phyloP scores from a whole-genome alignment of 75 land plant genomes.

The Sequoiadendron giganteum region DNA sequence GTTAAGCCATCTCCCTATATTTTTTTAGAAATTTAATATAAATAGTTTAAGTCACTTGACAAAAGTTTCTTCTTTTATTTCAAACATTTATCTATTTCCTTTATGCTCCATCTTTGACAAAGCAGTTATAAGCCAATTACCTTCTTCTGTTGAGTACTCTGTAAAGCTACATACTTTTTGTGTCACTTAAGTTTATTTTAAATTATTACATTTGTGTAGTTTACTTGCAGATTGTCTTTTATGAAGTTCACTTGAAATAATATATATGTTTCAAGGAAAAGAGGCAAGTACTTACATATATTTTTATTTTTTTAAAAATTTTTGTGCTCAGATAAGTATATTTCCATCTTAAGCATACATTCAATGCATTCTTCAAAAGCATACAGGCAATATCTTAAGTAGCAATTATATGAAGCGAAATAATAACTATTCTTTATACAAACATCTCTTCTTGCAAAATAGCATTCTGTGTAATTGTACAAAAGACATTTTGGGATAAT shows the following conservation, averaged over 20 bases:
- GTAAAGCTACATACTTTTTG: not conserved
- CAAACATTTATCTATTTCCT: not conserved
- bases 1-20: not conserved
- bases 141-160: not conserved
- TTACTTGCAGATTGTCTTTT: not conserved
- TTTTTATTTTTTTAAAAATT: not conserved
- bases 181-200: not conserved
- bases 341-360: not conserved
- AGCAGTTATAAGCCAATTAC: not conserved
- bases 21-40: slow-evolving; percentile 4
- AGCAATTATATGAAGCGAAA: not conserved
- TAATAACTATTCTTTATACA: not conserved
- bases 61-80: not conserved
- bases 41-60: not conserved
- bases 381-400: not conserved
- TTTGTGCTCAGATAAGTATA: not conserved
- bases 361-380: not conserved
- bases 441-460: not conserved
- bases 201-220: not conserved
- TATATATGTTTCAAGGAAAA: not conserved
- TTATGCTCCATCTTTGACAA: not conserved
- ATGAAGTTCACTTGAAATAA: not conserved
- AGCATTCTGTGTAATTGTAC: not conserved
- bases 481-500: not conserved
- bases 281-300: not conserved